Base-by-base conservation (phyloP, 2,329 filamentous ascomycete species). In the Hyphodiscus sp. region DNA sequence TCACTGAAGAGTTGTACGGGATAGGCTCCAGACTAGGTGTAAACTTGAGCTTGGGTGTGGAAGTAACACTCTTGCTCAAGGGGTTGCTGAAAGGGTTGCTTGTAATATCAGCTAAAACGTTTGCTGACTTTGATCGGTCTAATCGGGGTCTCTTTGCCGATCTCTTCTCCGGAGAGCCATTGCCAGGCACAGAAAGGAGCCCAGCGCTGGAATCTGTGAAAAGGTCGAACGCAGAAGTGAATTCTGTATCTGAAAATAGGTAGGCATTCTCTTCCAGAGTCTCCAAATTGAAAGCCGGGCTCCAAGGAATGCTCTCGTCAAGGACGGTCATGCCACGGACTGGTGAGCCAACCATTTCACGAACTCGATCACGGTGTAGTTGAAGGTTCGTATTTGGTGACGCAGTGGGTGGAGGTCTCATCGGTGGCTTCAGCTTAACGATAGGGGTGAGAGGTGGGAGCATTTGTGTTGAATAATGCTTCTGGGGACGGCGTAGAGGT, bases 301-400 rank as follows among this genome's bases (percentile, higher is more conserved):
- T 87, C 78, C 83, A 86, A 3, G 80, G 80, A 26, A 78, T 68
- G 18, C 74, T 70, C 29, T 82, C 79, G 16, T 76, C 73, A 47
- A 82, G 68, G 59, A 74, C 73, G 57, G 74, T 75, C 44, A 77
- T 65, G 45, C 67, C 77, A 61, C 82, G 82, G 50, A 82, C 78
- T 16, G 90, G 90, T 5, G 89, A 94, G 53, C 89, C 88, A 45
- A 95, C 82, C 75, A 96, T 82, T 61, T 88, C 81, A 55, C 81
- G 80, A 58, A 97, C 89, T 60, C 83, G 86, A 65, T 92, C 85
- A 51, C 92, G 87, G 67, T 97, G 94, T 61, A 94, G 84, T 54
- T 86, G 85, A 19, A 97, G 78, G 66, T 95, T 96, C 10, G 92
- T 96, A 67, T 94, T 95, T 1, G 94, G 92, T 15, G 92, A 97